These are phyloP conservation scores for Lentinula detonsa DNA, from an alignment of 768 basidiomycete species.

Conservation along the genomic window DNA sequence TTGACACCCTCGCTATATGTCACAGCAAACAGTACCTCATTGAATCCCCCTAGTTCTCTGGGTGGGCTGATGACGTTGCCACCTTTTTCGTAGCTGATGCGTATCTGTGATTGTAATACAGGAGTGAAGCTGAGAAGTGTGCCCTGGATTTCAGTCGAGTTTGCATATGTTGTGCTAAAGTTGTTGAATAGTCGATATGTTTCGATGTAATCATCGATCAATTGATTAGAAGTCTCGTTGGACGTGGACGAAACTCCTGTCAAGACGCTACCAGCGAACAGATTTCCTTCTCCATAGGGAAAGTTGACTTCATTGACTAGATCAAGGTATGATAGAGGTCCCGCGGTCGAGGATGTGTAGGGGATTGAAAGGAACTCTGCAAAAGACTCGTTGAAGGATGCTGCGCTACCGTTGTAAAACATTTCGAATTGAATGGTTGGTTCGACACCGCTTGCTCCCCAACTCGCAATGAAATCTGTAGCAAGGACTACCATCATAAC, in stretches of 20 bases:
- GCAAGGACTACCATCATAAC: background rate
- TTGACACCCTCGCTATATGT: constrained; percentile 15
- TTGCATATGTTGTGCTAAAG: constrained; percentile 17
- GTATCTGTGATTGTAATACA: constrained; percentile 26
- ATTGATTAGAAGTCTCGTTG: too few species aligned
- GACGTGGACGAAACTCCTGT: background rate
- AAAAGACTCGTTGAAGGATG: constrained; percentile 21
- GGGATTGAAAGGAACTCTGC: constrained; percentile 35
- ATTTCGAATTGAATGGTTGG: constrained; percentile 21
- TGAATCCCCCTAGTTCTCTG: constrained; percentile 19
- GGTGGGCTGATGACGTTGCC: constrained; percentile 32
- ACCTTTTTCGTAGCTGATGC: constrained; percentile 24
- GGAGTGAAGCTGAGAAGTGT: constrained; percentile 32
- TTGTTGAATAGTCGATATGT: constrained; percentile 26
- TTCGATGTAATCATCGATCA: constrained; percentile 19
- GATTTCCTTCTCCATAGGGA: constrained; percentile 24
- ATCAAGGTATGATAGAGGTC: constrained; percentile 30
- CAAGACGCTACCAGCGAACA: constrained; percentile 32
- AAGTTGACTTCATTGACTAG: constrained; percentile 23
- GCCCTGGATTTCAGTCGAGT: constrained; percentile 14
- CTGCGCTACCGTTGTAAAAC: constrained; percentile 32
- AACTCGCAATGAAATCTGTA: constrained; percentile 18
- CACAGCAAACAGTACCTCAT: constrained; percentile 26
- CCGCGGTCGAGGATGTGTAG: constrained; percentile 16
- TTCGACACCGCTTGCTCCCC: constrained; percentile 13